Evolutionary conservation across 257 asterid genomes (phyloP), one percentile per base, ranked within the genome.

Genomic region (Solanum pinnatisectum): DNA sequence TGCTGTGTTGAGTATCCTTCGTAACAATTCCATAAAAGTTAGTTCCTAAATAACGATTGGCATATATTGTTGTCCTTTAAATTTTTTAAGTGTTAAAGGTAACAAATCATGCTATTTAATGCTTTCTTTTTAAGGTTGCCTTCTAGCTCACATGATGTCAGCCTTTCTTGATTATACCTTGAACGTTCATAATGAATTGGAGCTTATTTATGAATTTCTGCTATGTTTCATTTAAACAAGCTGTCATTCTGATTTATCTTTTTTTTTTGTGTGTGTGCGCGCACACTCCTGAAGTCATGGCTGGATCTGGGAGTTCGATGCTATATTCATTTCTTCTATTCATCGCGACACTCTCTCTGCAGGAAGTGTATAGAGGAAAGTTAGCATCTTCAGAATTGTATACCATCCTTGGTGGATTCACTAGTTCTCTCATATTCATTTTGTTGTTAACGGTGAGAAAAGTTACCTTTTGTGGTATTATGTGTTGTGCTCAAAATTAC

Each of bases 331-430:
- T 95, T 89, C 91, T 96, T 81, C 92, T 96, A 65, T 96, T 95
- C 59, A 88, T 94, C 88, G 96, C 87, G 79, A 93, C 94, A 67
- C 97, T 96, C 36, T 96, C 98, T 89, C 90, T 95, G 84, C 99
- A 96, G 94, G 96, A 93, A 91, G 87, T 96, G 94, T 95, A 89
- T 87, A 93, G 97, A 91, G 94, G 88, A 22, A 95, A 93, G 88
- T 90, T 96, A 91, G 98, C 97, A 74, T 96, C 99, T 73, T 93
- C 99, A 25, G 98, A 96, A 93, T 91, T 96, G 89, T 94, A 93
- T 88, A 96, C 99, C 14, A 95, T 96, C 91, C 94, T 95, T 84
- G 99, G 99, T 89, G 99, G 99, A 32, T 95, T 96, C 89, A 93
- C 95, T 22, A 59, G 67, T 89, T 95, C 99, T 39, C 89, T 96